Conservation (phyloP, 768 basidiomycete genomes). For the Myochromella boudieri region DNA sequence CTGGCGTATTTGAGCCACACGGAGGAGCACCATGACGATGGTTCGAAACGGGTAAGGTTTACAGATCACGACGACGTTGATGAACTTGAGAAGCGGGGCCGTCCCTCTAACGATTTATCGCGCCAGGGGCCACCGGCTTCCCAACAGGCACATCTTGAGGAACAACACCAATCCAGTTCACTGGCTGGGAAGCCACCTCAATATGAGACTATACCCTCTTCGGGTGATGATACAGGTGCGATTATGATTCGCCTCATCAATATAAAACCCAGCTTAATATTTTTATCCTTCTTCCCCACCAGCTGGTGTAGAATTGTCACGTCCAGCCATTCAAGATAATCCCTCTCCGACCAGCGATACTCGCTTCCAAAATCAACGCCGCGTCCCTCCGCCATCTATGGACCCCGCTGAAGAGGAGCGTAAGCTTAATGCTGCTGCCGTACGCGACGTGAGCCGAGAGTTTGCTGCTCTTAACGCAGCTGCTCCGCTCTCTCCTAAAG, state of each 20-base stretch:
- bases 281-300: neutral
- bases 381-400: slow-evolving; percentile 38
- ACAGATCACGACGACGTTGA: slow-evolving; percentile 39
- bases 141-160: neutral
- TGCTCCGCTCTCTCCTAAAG: slow-evolving; percentile 19
- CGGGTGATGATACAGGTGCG: slow-evolving; percentile 4
- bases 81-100: slow-evolving; percentile 27
- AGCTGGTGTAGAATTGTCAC: neutral
- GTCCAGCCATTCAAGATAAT: neutral
- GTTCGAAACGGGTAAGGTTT: slow-evolving; percentile 41
- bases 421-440: slow-evolving; percentile 64
- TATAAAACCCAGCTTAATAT: neutral
- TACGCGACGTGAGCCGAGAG: slow-evolving; percentile 66
- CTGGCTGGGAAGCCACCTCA: slow-evolving; percentile 14
- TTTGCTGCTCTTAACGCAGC: slow-evolving; percentile 51
- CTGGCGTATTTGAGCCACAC: slow-evolving; percentile 39
- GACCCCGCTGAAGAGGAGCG: slow-evolving; percentile 48
- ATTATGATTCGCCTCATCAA: neutral
- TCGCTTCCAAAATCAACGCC: slow-evolving; percentile 19
- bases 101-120: slow-evolving; percentile 1
- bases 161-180: neutral
- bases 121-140: slow-evolving; percentile 2
- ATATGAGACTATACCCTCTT: slow-evolving; percentile 9
- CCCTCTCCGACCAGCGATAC: slow-evolving; percentile 8
- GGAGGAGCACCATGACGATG: slow-evolving; percentile 15